Evolutionary conservation across 2,329 filamentous ascomycete species (phyloP), one percentile per base, ranked within the genome.

Genomic region (Tolypocladium sp.): DNA sequence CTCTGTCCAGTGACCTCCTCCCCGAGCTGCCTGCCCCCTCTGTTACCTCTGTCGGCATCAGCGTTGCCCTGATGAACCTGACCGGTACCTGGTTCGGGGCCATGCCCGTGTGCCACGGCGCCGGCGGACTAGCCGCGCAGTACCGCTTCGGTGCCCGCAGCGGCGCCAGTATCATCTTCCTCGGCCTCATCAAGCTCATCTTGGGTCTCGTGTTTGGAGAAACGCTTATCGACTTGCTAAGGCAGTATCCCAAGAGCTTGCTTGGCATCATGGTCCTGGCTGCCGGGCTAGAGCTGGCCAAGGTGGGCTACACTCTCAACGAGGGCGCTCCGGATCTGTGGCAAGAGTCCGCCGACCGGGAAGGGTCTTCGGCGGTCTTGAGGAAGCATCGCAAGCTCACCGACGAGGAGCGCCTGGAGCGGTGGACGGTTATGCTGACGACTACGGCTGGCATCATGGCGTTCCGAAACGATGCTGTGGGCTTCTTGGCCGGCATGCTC

Each of bases 31-130:
- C 83, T 0, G 65, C 86, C 0, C 91, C 91, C 0, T 85, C 84
- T 0, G 87, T 91, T 7, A 93, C 91, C 0, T 80, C 86, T 0
- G 79, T 97, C 37, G 93, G 92, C 1, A 71, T 92, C 61, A 96
- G 91, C 58, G 90, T 97, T 4, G 87, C 88, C 0, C 67, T 79
- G 2, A 95, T 96, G 84, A 97, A 97, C 70, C 76, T 97, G 4
- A 71, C 89, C 1, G 89, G 89, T 20, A 92, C 90, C 67, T 96
- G 91, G 90, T 95, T 96, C 67, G 92, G 92, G 55, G 89, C 89
- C 6, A 97, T 97, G 94, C 94, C 93, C 3, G 86, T 94, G 4
- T 97, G 94, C 69, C 94, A 97, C 70, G 93, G 93, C 6, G 91
- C 91, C 0, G 93, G 93, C 2, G 93, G 93, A 0, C 78, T 97